A percentile compares a stretch with the other conserved stretches of the same genome.
These are phyloP conservation scores for Talaromyces adpressus DNA, from an alignment of 495 filamentous ascomycete species.

Conservation along the genomic window DNA sequence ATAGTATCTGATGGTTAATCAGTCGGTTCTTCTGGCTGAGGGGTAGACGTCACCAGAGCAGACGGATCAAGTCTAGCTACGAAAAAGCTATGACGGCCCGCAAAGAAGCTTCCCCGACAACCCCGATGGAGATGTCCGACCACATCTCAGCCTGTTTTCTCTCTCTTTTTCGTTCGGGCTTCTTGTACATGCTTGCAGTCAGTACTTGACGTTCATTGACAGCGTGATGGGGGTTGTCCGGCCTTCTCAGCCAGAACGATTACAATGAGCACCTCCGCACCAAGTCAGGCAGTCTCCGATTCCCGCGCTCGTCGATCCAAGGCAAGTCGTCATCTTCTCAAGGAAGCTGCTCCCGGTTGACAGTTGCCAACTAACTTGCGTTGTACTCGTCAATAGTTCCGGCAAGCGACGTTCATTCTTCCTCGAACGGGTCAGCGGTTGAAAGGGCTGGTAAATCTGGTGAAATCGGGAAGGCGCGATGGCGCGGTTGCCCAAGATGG, in stretches of 20 bases:
- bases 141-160: background rate
- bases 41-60: background rate
- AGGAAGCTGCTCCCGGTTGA: background rate
- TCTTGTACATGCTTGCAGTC: background rate
- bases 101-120: background rate
- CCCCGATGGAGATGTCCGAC: background rate
- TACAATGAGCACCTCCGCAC: background rate
- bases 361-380: background rate
- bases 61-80: background rate
- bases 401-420: conserved; percentile 48
- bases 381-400: conserved; percentile 26
- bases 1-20: background rate
- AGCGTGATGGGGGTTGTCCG: background rate
- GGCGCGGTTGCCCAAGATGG: conserved; percentile 10
- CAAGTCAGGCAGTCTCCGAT: background rate
- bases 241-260: background rate
- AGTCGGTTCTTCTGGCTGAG: background rate
- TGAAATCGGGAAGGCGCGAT: conserved; percentile 35
- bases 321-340: conserved; percentile 11
- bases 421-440: conserved; percentile 46
- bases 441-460: conserved; percentile 42
- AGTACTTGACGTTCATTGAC: background rate
- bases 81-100: background rate
- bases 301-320: conserved; percentile 34
- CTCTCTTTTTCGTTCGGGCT: background rate